phyloP scores from a whole-genome alignment of 2,329 filamentous ascomycete species.

The Alternaria viburni region DNA sequence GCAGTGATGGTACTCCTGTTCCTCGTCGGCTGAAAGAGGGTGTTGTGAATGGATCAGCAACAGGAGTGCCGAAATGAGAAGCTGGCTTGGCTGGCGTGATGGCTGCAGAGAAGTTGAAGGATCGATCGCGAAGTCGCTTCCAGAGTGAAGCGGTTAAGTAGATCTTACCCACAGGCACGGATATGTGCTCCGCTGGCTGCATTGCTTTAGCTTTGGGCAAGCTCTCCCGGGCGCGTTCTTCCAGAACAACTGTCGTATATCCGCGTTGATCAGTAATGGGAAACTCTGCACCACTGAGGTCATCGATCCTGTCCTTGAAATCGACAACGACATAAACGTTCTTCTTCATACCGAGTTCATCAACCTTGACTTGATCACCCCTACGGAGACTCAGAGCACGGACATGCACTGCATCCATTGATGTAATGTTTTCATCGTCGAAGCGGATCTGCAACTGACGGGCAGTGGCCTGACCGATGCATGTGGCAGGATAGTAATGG shows the following conservation, averaged over 20 bases:
- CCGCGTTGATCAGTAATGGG: constrained; percentile 52
- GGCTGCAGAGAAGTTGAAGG: constrained; percentile 37
- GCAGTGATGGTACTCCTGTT: constrained; percentile 28
- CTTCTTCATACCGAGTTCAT: constrained; percentile 53
- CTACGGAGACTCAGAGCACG: constrained; percentile 51
- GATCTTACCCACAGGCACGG: constrained; percentile 50
- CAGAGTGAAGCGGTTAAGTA: constrained; percentile 56
- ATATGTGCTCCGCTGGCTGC: constrained; percentile 34
- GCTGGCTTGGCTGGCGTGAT: constrained; percentile 23
- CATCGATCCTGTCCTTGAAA: constrained; percentile 48
- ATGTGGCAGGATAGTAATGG: constrained; percentile 67
- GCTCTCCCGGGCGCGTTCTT: constrained; percentile 51
- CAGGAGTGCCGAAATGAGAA: constrained; percentile 34
- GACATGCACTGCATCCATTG: constrained; percentile 50
- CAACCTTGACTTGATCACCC: constrained; percentile 57
- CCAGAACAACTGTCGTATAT: constrained; percentile 48
- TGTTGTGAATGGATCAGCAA: constrained; percentile 49
- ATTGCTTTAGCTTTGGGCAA: constrained; percentile 27
- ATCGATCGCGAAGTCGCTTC: constrained; percentile 48
- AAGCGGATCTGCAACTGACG: constrained; percentile 56
- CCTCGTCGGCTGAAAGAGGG: constrained; percentile 59
- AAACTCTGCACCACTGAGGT: constrained; percentile 32
- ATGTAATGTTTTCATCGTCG: constrained; percentile 54
- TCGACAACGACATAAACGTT: constrained; percentile 53
- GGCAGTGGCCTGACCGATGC: constrained; percentile 54